Evolutionary conservation across 768 basidiomycete genomes (phyloP), one percentile per base, ranked within the genome.

Genomic region (Coprinopsis marcescibilis): DNA sequence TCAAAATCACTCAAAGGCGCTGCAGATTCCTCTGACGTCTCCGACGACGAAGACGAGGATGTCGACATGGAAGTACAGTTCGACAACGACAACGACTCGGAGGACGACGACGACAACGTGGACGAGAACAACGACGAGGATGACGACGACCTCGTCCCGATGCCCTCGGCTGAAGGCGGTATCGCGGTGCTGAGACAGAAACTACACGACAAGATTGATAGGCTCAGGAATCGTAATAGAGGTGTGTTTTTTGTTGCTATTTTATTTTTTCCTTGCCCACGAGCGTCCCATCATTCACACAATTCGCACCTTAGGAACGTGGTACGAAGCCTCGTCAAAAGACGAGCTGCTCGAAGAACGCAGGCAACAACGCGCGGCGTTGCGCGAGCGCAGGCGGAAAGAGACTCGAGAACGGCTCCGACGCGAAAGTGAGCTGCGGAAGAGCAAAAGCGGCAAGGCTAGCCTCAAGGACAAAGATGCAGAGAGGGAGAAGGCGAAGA

Each of bases 301-400:
- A 10, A 10, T 7, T 36, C 7, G 11, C 21, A 10, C 20, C 38
- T 24, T 23, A 24, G 38, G n/a, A n/a, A n/a, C n/a, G n/a, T n/a
- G n/a, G n/a, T n/a, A n/a, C 2, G 76, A 78, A 56, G 70, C 79
- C 8, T 76, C 72, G 4, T 83, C 83, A 57, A 81, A 77, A 59
- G 93, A 97, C 58, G 89, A 82, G 51, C 61, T 97, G 37, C 61
- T 97, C 43, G 87, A 91, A 57, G 87, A 91, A 63, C 72, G 87
- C 44, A 69, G 92, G 51, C 65, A 66, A 55, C 82, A 89, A 57
- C 71, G 91, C 3, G 93, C 85, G 0, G 80, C 83, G 26, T 73
- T 96, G 73, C 75, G 93, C 17, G 94, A 97, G 64, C 77, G 81
- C 48, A 69, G 95, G 55, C 67, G 93, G 59, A 88, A 85, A 58